Conservation (phyloP, 441 rosid genomes). For the Raphanus hybrid region DNA sequence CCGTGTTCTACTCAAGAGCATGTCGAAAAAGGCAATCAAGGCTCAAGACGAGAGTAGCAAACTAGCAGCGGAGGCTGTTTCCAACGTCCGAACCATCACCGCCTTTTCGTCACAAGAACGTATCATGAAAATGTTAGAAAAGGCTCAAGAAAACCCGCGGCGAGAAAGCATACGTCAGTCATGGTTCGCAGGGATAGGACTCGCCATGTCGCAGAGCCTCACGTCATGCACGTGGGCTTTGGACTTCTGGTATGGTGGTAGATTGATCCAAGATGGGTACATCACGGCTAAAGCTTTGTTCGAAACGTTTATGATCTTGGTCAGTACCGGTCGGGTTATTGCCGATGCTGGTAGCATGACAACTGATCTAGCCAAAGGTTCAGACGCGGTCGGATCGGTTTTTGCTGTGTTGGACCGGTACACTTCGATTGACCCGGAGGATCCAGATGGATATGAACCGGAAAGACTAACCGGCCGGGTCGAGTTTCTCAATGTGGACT, state of each 20-base stretch:
- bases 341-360: conserved; percentile 85
- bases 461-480: too few species aligned
- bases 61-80: conserved; percentile 50
- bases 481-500: too few species aligned
- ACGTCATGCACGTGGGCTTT: too few species aligned
- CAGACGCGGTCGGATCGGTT: conserved; percentile 54
- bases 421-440: too few species aligned
- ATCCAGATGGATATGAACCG: too few species aligned
- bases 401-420: conserved; percentile 62
- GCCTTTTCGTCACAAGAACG: conserved; percentile 76
- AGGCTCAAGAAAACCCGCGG: too few species aligned
- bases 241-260: too few species aligned
- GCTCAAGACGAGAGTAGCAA: conserved; percentile 55
- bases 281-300: too few species aligned
- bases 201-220: too few species aligned
- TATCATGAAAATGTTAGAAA: conserved; percentile 47
- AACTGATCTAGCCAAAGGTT: conserved; percentile 59
- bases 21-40: conserved; percentile 59
- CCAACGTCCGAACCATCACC: conserved; percentile 63
- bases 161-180: too few species aligned
- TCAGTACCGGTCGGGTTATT: conserved; percentile 62
- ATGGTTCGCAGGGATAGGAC: too few species aligned
- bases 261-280: too few species aligned
- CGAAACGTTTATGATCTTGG: conserved; percentile 44
- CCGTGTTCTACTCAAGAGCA: conserved; percentile 51